Base-by-base conservation (phyloP, 1,284 basidiomycete genomes). In the Irpex lacteus region DNA sequence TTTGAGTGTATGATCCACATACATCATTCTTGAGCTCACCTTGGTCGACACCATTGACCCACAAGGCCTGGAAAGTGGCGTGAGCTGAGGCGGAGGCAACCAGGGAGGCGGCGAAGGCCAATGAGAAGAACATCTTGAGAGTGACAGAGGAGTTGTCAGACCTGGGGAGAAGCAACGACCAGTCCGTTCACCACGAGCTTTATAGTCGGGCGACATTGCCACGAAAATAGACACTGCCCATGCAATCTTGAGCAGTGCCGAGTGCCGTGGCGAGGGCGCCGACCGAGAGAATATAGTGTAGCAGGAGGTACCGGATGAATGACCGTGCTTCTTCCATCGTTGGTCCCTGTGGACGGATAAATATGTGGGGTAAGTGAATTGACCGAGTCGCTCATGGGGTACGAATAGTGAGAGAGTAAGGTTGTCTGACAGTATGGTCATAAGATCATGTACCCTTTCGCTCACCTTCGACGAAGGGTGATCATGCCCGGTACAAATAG, bases 21-120 rank as follows among this genome's bases (percentile, higher is more conserved):
- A 6, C 8, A 62, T 13, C 13, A 26, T 50, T 38, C 36, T 15
- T 21, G 6, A 21, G 11, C 9, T 15, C 8, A 59, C 81, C 82
- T 66, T 81, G 78, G 70, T 84, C 83, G 40, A 82, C 79, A 60
- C 77, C 78, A 63, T 82, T 82, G 63, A 84, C 77, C 82, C 83
- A 84, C 57, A 84, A 68, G 66, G 83, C 77, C 71, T 85, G 82
- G 75, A 82, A 85, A 4, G 83, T 84, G 21, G 83, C 80, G 69
- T 84, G 82, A 5, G 81, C 81, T 21, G 77, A 72, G 11, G 70
- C 82, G 47, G 75, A 77, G 3, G 77, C 78, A 58, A 76, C 68
- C 49, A 82, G 69, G 34, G 76, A 72, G 7, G 77, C 78, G 19
- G 73, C 70, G 26, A 78, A 68, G 19, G 74, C 68, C 52, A 77